Conservation (phyloP, 176 grass and related monocot genomes). For the Saccharum spontaneum region DNA sequence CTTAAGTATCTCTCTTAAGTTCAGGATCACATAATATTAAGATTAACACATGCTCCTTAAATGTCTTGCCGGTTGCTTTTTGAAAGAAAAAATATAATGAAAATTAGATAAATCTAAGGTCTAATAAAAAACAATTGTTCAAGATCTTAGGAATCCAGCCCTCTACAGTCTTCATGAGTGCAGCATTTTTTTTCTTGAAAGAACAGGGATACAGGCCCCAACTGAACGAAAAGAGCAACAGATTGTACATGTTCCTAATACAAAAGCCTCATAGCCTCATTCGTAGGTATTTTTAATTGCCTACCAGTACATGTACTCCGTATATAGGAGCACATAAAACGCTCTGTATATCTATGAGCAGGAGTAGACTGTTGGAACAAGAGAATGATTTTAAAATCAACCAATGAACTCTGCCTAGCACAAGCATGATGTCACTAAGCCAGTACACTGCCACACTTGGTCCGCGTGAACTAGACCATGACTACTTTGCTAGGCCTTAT, state of each 20-base stretch:
- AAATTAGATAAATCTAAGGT: not conserved
- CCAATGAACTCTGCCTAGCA: constrained; percentile 23
- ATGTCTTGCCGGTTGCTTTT: not conserved
- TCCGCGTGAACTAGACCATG: constrained; percentile 41
- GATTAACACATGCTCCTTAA: not conserved
- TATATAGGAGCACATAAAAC: not conserved
- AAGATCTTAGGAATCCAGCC: not conserved
- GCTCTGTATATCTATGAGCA: not conserved
- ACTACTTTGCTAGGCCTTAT: constrained; percentile 27
- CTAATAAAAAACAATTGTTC: not conserved
- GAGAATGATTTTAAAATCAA: constrained; percentile 22
- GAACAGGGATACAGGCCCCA: not conserved
- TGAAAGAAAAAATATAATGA: not conserved
- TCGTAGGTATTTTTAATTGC: not conserved
- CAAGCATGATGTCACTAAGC: constrained; percentile 45
- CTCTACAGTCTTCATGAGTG: not conserved
- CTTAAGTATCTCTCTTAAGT: not conserved
- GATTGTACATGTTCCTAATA: not conserved
- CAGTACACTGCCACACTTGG: constrained; percentile 32
- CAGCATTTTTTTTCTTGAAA: not conserved
- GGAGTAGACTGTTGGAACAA: not conserved
- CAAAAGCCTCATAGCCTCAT: not conserved
- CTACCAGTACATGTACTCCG: not conserved
- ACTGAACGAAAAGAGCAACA: not conserved
- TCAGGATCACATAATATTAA: not conserved